phyloP scores from a whole-genome alignment of 306 rosid species.

The Corylus heterophylla region DNA sequence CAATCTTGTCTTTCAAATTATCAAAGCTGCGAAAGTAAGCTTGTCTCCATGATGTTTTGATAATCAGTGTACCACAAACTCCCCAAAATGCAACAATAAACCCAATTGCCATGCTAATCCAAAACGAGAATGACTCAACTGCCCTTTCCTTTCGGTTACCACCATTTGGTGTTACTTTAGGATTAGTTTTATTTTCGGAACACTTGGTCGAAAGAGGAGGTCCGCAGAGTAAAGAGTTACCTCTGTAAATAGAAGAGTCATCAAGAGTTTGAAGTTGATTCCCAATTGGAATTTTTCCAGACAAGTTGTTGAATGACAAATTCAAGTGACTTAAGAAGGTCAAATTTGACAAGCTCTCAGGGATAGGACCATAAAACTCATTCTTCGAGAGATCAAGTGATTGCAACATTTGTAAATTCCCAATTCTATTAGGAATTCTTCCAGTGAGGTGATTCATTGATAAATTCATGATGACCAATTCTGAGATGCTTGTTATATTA shows the following conservation, averaged over 20 bases:
- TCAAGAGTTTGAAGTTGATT: slow-evolving; percentile 14
- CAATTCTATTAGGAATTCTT: slow-evolving; percentile 7
- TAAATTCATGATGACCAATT: slow-evolving; percentile 7
- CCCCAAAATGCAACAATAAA: slow-evolving; percentile 8
- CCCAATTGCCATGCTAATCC: background rate
- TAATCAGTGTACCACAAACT: background rate
- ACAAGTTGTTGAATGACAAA: slow-evolving; percentile 12
- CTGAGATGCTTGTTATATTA: background rate
- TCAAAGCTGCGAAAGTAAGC: slow-evolving; percentile 14
- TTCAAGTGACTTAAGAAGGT: slow-evolving; percentile 17
- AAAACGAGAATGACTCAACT: background rate
- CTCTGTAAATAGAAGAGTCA: slow-evolving; percentile 9
- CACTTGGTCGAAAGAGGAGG: background rate
- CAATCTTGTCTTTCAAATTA: background rate
- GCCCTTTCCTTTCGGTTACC: no score
- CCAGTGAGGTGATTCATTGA: slow-evolving; percentile 19
- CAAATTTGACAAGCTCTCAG: slow-evolving; percentile 12
- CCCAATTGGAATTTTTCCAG: slow-evolving; percentile 11
- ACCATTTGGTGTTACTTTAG: no score
- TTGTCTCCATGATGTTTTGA: slow-evolving; percentile 8
- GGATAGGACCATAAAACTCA: slow-evolving; percentile 13
- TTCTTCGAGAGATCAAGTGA: slow-evolving; percentile 20
- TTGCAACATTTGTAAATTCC: background rate
- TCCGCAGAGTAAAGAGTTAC: slow-evolving; percentile 16
- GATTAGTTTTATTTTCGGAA: background rate